These are phyloP conservation scores for Chalciporus piperatus DNA, from an alignment of 768 basidiomycete genomes.

Conservation along the genomic window DNA sequence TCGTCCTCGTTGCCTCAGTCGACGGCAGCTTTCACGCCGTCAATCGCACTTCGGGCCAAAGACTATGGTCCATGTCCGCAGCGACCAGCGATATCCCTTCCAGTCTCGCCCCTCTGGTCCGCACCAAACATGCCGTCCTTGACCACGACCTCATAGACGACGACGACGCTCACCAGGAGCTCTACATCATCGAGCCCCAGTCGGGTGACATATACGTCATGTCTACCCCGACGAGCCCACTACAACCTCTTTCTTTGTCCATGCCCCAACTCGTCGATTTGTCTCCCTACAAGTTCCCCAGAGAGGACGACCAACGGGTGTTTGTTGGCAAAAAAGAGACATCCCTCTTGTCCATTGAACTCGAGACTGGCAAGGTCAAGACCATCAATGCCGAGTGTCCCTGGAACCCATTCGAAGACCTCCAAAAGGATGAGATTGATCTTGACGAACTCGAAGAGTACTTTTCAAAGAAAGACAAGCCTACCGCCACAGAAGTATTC, in stretches of 20 bases:
- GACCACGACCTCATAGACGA: conserved; percentile 59
- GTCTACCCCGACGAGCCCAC: conserved; percentile 58
- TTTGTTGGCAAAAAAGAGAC: conserved; percentile 94
- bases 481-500: conserved; percentile 45
- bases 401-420: conserved; percentile 65
- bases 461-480: conserved; percentile 32
- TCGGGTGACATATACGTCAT: conserved; percentile 92
- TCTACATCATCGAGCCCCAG: conserved; percentile 94
- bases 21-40: conserved; percentile 95
- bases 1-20: conserved; percentile 87
- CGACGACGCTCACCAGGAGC: conserved; percentile 54
- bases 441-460: conserved; percentile 60
- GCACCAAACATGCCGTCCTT: conserved; percentile 59
- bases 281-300: conserved; percentile 73
- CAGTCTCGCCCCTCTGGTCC: conserved; percentile 70
- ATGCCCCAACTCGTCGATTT: conserved; percentile 92
- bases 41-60: conserved; percentile 78
- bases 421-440: conserved; percentile 44
- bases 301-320: conserved; percentile 55
- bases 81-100: conserved; percentile 46
- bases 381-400: conserved; percentile 76
- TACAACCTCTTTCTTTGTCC: conserved; percentile 87
- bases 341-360: conserved; percentile 67
- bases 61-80: conserved; percentile 86
- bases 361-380: conserved; percentile 79